Evolutionary conservation across 164 flowering plant genomes (phyloP), one percentile per base, ranked within the genome.

Genomic region (Buxus sempervirens): DNA sequence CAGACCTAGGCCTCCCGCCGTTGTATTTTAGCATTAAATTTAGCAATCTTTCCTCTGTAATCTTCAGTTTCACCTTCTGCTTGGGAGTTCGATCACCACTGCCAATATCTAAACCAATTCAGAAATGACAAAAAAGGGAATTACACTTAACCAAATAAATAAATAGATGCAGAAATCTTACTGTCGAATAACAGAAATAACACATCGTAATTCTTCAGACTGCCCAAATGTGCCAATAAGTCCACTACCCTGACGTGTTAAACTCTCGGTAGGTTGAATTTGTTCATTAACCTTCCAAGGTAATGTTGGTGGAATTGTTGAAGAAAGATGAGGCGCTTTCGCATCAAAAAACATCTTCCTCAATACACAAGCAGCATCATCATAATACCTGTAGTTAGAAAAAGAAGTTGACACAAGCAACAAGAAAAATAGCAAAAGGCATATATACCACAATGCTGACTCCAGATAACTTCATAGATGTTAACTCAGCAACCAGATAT

Each of bases 11-110:
- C 54, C 85, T 82, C 42, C 98, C 95, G 8, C 98, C 98, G 76
- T 96, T 96, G 80, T 96, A 93, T 72, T 96, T 96, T 63, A 93
- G 63, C 98, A 96, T 89, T 82, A 96, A 81, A 79, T 91, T 91
- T 67, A 96, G 77, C 42, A 96, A 84, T 72, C 86, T 96, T 71
- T 93, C 99, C 79, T 96, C 98, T 18, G 99, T 91, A 61, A 96
- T 96, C 78, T 88, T 93, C 83, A 96, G 71, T 73, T 96, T 96
- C 72, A 96, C 99, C 75, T 96, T 96, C 79, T 96, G 99, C 74
- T 96, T 96, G 53, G 99, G 97, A 60, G 99, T 96, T 79, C 99
- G 88, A 80, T 96, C 99, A 67, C 99, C 99, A 84, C 99, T 96
- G 87, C 63, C 27, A 60, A 64, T 28, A 28, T 15, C 28, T 25